phyloP scores from a whole-genome alignment of 345 rosid species.

The Xanthoceras sorbifolium region DNA sequence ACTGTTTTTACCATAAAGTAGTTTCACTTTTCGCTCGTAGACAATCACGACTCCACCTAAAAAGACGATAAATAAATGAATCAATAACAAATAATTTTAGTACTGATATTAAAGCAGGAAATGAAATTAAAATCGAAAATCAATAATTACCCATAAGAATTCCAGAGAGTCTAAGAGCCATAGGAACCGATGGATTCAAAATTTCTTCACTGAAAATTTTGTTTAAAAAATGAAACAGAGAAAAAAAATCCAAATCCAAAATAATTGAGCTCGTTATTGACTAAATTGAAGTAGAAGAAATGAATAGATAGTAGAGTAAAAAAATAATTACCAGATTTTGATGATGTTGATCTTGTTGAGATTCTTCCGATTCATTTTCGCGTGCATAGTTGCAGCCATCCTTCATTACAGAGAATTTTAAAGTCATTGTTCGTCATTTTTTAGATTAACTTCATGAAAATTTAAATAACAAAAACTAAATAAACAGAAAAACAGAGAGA shows the following conservation, averaged over 20 bases:
- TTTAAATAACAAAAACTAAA: slow-evolving; percentile 10
- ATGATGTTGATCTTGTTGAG: slow-evolving; percentile 69
- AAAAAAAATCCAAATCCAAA: background rate
- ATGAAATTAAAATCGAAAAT: background rate
- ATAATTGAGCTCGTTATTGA: background rate
- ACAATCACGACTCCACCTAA: slow-evolving; percentile 94
- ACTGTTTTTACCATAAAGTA: slow-evolving; percentile 72
- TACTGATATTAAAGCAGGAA: background rate
- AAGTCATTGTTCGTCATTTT: slow-evolving; percentile 1
- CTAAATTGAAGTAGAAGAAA: background rate
- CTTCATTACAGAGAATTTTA: slow-evolving; percentile 32
- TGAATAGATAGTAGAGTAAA: background rate
- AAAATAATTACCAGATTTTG: slow-evolving; percentile 62
- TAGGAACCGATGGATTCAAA: slow-evolving; percentile 81
- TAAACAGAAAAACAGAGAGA: background rate
- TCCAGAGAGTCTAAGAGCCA: slow-evolving; percentile 91
- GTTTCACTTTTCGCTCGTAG: slow-evolving; percentile 87
- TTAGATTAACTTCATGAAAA: background rate
- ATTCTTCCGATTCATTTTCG: slow-evolving; percentile 75
- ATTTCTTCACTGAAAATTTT: slow-evolving; percentile 72
- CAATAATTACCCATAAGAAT: slow-evolving; percentile 73
- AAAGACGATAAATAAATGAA: background rate
- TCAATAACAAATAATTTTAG: background rate
- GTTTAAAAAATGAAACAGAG: background rate
- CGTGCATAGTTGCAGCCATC: slow-evolving; percentile 92